These are phyloP conservation scores for Neolentinus lepideus DNA, from an alignment of 1,284 basidiomycete genomes.

Conservation along the genomic window DNA sequence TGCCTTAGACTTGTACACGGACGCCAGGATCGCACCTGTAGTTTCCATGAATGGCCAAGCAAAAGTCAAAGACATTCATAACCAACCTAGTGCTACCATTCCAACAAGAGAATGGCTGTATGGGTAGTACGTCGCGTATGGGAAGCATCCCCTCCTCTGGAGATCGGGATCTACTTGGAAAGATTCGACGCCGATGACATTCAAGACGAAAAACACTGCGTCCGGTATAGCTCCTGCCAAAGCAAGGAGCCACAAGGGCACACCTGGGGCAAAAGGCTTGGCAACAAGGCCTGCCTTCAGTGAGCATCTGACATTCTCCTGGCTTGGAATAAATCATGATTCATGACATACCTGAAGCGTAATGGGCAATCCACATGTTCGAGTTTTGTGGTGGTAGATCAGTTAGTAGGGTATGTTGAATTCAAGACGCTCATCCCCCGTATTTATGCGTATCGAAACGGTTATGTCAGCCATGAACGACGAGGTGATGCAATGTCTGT, in stretches of 20 bases:
- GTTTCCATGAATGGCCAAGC: neutral
- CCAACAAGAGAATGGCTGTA: conserved; percentile 21
- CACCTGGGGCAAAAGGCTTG: conserved; percentile 21
- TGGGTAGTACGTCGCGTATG: conserved; percentile 24
- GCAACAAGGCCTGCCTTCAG: conserved; percentile 17
- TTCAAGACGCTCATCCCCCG: neutral
- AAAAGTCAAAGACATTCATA: neutral
- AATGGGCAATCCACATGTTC: conserved; percentile 23
- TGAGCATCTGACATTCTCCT: no score
- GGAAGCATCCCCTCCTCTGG: conserved; percentile 19
- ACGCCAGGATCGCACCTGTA: conserved; percentile 14
- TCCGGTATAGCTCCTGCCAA: conserved; percentile 21
- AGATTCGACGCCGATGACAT: conserved; percentile 20
- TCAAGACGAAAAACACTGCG: conserved; percentile 20
- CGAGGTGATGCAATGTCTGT: neutral
- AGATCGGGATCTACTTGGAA: conserved; percentile 20
- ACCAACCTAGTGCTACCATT: conserved; percentile 17
- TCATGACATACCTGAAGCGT: conserved; percentile 15
- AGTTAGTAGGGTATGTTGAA: neutral
- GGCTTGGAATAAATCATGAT: neutral
- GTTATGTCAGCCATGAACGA: neutral
- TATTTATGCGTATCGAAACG: neutral
- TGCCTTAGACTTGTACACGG: conserved; percentile 13
- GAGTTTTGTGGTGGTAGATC: neutral
- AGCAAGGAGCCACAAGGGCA: conserved; percentile 20